Conservation (phyloP, 345 rosid genomes). For the Sisymbrium altissimum region DNA sequence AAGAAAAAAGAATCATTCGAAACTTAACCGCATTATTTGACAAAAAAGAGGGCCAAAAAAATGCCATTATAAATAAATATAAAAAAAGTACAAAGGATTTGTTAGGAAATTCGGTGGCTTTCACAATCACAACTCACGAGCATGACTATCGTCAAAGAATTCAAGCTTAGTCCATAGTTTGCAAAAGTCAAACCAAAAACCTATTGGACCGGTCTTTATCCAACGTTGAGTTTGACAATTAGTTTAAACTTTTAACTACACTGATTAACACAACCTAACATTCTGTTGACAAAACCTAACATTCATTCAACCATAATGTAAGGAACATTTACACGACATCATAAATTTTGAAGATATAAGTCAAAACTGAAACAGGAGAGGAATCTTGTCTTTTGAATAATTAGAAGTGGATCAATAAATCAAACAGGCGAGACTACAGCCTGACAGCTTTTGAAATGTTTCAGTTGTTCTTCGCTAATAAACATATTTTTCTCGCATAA, state of each 20-base stretch:
- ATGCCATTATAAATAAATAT: background rate
- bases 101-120: slow-evolving; percentile 14
- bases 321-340: slow-evolving; percentile 3
- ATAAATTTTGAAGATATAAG: background rate
- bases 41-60: background rate
- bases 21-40: background rate
- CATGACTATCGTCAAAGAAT: slow-evolving; percentile 8
- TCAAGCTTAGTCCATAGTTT: slow-evolving; percentile 9
- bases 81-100: background rate
- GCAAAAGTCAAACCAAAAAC: slow-evolving; percentile 18
- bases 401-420: background rate
- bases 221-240: slow-evolving; percentile 10
- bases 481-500: too few relatives aligned
- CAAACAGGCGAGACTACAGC: background rate
- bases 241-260: background rate
- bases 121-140: slow-evolving; percentile 13
- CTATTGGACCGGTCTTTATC: slow-evolving; percentile 12
- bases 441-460: background rate
- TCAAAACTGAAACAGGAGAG: background rate
- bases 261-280: background rate
- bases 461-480: background rate
- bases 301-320: slow-evolving; percentile 1
- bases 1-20: background rate
- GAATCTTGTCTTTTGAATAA: background rate
- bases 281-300: background rate